Conservation (phyloP, 2,329 filamentous ascomycete species). For the Dothistroma septosporum region DNA sequence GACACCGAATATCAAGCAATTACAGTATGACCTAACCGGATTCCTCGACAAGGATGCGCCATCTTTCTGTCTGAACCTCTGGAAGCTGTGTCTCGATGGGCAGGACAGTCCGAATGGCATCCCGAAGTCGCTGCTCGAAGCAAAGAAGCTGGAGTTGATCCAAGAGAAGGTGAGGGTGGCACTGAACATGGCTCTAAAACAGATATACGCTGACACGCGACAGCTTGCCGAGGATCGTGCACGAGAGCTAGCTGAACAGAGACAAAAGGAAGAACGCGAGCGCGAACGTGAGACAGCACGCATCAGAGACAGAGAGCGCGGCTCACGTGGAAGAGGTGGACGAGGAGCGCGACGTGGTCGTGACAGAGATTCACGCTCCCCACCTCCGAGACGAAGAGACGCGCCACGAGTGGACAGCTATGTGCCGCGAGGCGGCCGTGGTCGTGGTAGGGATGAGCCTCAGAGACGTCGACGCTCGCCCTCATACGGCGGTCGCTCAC, state of each 20-base stretch:
- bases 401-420: slow-evolving; percentile 53
- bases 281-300: slow-evolving; percentile 68
- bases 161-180: slow-evolving; percentile 73
- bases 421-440: slow-evolving; percentile 45
- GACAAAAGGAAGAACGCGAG: slow-evolving; percentile 65
- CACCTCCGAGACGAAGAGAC: slow-evolving; percentile 48
- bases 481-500: slow-evolving; percentile 22
- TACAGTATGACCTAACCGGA: slow-evolving; percentile 91
- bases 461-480: slow-evolving; percentile 31
- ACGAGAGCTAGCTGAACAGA: slow-evolving; percentile 67
- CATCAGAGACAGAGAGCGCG: slow-evolving; percentile 61
- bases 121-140: slow-evolving; percentile 88
- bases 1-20: slow-evolving; percentile 71
- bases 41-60: slow-evolving; percentile 92
- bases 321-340: slow-evolving; percentile 41
- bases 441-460: slow-evolving; percentile 28
- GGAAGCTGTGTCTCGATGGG: slow-evolving; percentile 85
- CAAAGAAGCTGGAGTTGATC: slow-evolving; percentile 90
- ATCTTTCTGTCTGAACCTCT: slow-evolving; percentile 86
- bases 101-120: slow-evolving; percentile 86
- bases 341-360: slow-evolving; percentile 38
- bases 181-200: neutral
- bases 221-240: slow-evolving; percentile 79
- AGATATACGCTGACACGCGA: slow-evolving; percentile 22
- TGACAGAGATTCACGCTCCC: slow-evolving; percentile 45